A percentile compares a stretch with the other conserved stretches of the same genome.
These are phyloP conservation scores for Cryoendolithus antarcticus DNA, from an alignment of 2,329 filamentous ascomycete species.

Conservation along the genomic window DNA sequence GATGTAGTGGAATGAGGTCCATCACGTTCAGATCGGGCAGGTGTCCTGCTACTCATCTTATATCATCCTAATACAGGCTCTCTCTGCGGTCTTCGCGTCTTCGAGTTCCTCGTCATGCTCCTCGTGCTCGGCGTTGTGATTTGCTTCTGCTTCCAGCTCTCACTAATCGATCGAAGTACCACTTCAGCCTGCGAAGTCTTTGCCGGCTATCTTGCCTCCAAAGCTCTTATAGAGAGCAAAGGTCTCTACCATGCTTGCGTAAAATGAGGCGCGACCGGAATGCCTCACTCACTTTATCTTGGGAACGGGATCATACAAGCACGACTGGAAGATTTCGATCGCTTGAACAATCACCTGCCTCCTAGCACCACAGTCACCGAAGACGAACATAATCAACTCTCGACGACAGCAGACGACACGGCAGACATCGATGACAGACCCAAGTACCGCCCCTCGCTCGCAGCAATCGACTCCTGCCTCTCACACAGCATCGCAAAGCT, in stretches of 20 bases:
- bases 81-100: conserved; percentile 46
- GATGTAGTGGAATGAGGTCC: too few relatives aligned
- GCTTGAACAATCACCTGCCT: conserved; percentile 39
- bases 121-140: conserved; percentile 55
- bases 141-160: conserved; percentile 59
- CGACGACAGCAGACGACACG: conserved; percentile 4
- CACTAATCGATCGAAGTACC: conserved; percentile 43
- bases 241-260: conserved; percentile 60
- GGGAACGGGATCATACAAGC: conserved; percentile 58
- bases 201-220: conserved; percentile 51
- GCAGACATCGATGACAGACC: conserved; percentile 19
- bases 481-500: conserved; percentile 28
- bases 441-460: conserved; percentile 26
- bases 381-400: conserved; percentile 14
- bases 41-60: conserved; percentile 10
- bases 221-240: conserved; percentile 43
- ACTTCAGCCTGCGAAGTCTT: conserved; percentile 48
- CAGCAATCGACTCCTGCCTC: conserved; percentile 27
- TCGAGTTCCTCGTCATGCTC: conserved; percentile 51
- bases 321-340: conserved; percentile 52
- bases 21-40: too few relatives aligned
- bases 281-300: conserved; percentile 57
- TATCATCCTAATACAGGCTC: conserved; percentile 38
- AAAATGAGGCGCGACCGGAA: conserved; percentile 63
- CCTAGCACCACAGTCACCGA: conserved; percentile 31